Evolutionary conservation across 2,329 filamentous ascomycete species (phyloP).

Genomic region (Cercospora beticola): DNA sequence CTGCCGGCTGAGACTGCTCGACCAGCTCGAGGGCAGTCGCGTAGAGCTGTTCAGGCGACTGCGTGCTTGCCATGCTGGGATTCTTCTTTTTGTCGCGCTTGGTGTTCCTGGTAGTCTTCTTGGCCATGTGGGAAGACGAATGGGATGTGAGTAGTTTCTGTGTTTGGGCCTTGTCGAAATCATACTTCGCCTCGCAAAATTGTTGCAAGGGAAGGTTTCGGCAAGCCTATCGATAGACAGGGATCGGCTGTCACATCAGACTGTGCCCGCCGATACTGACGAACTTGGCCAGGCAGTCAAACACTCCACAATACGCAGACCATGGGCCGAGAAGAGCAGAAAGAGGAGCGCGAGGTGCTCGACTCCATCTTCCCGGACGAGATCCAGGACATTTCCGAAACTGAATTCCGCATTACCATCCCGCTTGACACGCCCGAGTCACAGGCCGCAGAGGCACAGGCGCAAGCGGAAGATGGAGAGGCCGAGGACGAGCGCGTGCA

Average conservation of each 20-base stretch:
- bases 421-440: constrained; percentile 61
- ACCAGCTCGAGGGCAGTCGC: constrained; percentile 57
- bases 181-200: background rate
- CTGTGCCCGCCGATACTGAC: background rate
- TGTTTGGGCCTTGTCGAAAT: background rate
- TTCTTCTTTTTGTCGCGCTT: constrained; percentile 4
- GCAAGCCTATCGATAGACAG: constrained; percentile 2
- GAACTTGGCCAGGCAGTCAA: background rate
- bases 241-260: background rate
- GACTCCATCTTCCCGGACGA: constrained; percentile 98
- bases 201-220: background rate
- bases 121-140: background rate
- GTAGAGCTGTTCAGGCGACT: constrained; percentile 57
- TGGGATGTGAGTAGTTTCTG: background rate
- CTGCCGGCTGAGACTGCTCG: constrained; percentile 58
- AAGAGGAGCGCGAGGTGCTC: constrained; percentile 94
- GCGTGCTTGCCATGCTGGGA: constrained; percentile 38
- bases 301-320: background rate
- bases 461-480: constrained; percentile 45
- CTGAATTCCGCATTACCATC: constrained; percentile 82
- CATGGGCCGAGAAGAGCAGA: constrained; percentile 74
- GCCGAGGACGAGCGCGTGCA: constrained; percentile 60
- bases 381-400: constrained; percentile 91
- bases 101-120: constrained; percentile 43
- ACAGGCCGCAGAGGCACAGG: background rate